Evolutionary conservation across 345 rosid species (phyloP), one percentile per base, ranked within the genome.

Genomic region (Geranium rotundifolium): DNA sequence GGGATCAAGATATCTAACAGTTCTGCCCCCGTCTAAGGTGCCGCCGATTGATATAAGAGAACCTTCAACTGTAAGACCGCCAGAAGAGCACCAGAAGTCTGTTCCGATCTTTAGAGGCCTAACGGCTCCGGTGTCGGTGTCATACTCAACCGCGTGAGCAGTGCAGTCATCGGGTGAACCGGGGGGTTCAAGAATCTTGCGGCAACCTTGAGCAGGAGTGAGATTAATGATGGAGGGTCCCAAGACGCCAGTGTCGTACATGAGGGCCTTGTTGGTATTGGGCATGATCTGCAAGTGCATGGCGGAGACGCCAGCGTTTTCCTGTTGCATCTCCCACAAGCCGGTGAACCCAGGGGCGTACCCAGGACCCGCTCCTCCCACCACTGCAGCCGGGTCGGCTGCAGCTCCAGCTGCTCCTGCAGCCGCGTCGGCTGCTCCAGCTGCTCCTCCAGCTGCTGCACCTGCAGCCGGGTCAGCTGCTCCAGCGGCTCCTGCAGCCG

Each of bases 11-110:
- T 37, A 61, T 54, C 74, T 62, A 18, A 66, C 62, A n/a, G 54
- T 39, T 30, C 63, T 62, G 0, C 61, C 67, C 1, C 74, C 74
- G 37, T 66, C 74, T 16, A 2, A 30, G 54, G 0, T 60, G 23
- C 74, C 82, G 0, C 82, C 82, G n/a, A n/a, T n/a, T n/a, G n/a
- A 12, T 79, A 78, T 54, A 56, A 78, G 58, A 4, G 20, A 19
- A 1, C 74, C 83, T 58, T 78, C 67, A 1, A 69, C 56, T 13
- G 64, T n/a, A 19, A 70, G 69, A 17, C 80, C 65, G 0, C 85
- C 85, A 6, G 85, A 81, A 54, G 85, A 81, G 50, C 85, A 81
- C 85, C 85, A 81, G 5, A 80, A 78, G 69, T 71, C n/a, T n/a
- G n/a, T n/a, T n/a, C n/a, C n/a, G n/a, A n/a, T n/a, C n/a, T 76